These are phyloP conservation scores for Physcomitrium patens DNA, from an alignment of 225 moss, liverwort and hornwort species.

Conservation along the genomic window DNA sequence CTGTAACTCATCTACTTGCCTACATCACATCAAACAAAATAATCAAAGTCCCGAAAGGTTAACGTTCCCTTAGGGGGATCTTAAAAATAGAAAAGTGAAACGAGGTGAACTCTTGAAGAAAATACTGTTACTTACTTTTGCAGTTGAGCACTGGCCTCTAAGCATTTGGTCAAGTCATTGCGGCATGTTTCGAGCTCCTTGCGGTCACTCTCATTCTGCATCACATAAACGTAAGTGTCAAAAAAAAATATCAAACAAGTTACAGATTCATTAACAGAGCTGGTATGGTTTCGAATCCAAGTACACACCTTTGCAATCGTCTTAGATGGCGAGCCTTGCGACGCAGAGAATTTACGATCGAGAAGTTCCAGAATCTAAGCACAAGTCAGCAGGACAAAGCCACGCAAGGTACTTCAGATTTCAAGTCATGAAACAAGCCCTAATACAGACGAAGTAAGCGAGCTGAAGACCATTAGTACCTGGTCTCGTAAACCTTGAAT, in stretches of 20 bases:
- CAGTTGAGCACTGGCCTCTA: conserved; percentile 76
- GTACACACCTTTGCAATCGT: conserved; percentile 65
- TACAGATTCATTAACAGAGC: not conserved
- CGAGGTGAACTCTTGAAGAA: not conserved
- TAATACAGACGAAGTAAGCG: not conserved
- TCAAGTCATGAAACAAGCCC: not conserved
- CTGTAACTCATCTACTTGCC: conserved; percentile 78
- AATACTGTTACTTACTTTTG: conserved; percentile 51
- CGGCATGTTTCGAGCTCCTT: conserved; percentile 85
- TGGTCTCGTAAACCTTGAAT: conserved; percentile 73
- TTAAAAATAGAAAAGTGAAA: not conserved
- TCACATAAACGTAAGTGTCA: conserved; percentile 6
- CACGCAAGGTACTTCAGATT: not conserved
- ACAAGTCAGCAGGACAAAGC: conserved; percentile 8
- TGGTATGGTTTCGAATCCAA: not conserved
- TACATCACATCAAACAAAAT: conserved; percentile 24
- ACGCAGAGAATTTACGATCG: conserved; percentile 62
- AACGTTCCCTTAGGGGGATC: not conserved
- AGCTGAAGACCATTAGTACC: conserved; percentile 38
- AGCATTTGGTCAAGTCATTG: conserved; percentile 77
- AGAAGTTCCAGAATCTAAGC: conserved; percentile 64
- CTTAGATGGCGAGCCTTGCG: conserved; percentile 40
- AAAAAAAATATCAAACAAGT: not conserved
- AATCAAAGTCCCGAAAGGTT: not conserved
- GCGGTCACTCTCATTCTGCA: conserved; percentile 64